Conservation (phyloP, 345 rosid genomes). For the Brassica napus region Da-Ae NC_063435.1:6391001-6391500, state of each 20-base stretch:
- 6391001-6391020: conserved; percentile 61
- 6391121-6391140: conserved; percentile 86
- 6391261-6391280: not conserved
- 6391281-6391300: not conserved
- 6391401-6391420: too few relatives aligned
- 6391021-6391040: conserved; percentile 62
- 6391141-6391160: conserved; percentile 62
- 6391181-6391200: not conserved
- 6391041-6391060: conserved; percentile 51
- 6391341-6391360: not conserved
- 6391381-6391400: too few relatives aligned
- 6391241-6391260: not conserved
- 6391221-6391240: not conserved
- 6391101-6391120: conserved; percentile 59
- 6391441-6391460: too few relatives aligned
- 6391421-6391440: too few relatives aligned
- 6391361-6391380: not conserved
- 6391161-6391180: not conserved
- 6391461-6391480: too few relatives aligned
- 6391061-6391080: conserved; percentile 51
- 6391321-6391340: not conserved
- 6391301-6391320: not conserved
- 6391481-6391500: too few relatives aligned
- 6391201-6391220: not conserved
- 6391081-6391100: conserved; percentile 46